A percentile compares a stretch with the other conserved stretches of the same genome.
phyloP scores from a whole-genome alignment of 2,329 filamentous ascomycete species.

The Pseudogymnoascus sp. region DNA sequence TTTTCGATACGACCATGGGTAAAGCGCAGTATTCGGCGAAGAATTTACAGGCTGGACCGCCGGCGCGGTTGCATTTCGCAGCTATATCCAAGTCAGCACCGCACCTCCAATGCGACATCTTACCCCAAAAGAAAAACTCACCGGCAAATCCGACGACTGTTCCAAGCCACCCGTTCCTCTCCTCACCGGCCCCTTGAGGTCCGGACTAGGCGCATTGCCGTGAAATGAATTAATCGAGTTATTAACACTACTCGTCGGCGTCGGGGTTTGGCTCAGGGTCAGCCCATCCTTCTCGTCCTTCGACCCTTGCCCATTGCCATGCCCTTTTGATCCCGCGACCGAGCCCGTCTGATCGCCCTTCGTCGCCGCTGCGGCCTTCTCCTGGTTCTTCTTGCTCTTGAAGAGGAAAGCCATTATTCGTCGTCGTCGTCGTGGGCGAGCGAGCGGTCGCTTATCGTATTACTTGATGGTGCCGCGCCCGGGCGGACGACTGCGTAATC shows the following conservation, averaged over 20 bases:
- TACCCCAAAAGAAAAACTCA: constrained; percentile 23
- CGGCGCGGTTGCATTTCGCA: constrained; percentile 42
- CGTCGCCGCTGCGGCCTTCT: constrained; percentile 42
- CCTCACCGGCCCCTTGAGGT: constrained; percentile 54
- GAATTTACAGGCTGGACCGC: constrained; percentile 27
- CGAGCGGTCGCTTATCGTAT: constrained; percentile 25
- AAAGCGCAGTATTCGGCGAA: constrained; percentile 69
- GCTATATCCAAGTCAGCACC: constrained; percentile 30
- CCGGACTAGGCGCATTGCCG: constrained; percentile 26
- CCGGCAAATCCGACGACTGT: constrained; percentile 31
- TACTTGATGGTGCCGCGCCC: constrained; percentile 10
- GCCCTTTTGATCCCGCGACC: constrained; percentile 33
- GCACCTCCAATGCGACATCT: not conserved
- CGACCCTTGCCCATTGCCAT: constrained; percentile 38
- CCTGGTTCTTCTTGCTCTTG: constrained; percentile 71
- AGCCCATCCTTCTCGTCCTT: constrained; percentile 44
- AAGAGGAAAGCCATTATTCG: constrained; percentile 69
- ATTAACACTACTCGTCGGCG: constrained; percentile 44
- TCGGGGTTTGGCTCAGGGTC: constrained; percentile 55
- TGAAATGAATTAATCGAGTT: constrained; percentile 61
- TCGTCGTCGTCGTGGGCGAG: constrained; percentile 28
- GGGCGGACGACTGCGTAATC: constrained; percentile 21
- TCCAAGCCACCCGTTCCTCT: constrained; percentile 35
- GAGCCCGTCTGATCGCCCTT: constrained; percentile 17
- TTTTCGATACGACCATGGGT: constrained; percentile 90